Percentiles rank a stretch among this genome's conserved stretches.
phyloP scores from a whole-genome alignment of 805 yeast species.

The Metschnikowia henanensis region DNA sequence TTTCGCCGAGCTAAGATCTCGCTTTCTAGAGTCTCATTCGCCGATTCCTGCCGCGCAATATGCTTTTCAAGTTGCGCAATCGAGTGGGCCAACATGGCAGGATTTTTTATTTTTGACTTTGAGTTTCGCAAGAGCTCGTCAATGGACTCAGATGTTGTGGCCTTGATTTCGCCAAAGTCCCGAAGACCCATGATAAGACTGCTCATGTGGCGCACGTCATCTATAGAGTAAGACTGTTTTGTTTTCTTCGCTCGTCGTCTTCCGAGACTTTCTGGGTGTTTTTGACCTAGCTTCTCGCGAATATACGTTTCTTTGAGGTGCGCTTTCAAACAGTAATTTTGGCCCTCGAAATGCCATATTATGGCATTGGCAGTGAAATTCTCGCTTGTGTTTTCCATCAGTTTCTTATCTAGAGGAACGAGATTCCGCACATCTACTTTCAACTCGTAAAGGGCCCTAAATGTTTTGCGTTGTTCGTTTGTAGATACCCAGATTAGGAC shows the following conservation, averaged over 20 bases:
- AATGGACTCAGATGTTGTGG: constrained; percentile 23
- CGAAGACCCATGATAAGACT: constrained; percentile 17
- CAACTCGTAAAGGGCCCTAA: constrained; percentile 4
- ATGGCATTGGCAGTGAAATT: constrained; percentile 12
- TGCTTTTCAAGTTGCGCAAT: constrained; percentile 7
- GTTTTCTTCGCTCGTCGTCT: background rate
- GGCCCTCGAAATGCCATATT: constrained; percentile 14
- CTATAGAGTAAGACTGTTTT: constrained; percentile 14
- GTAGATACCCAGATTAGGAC: constrained; percentile 11
- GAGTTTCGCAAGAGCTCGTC: constrained; percentile 11
- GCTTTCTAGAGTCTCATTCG: constrained; percentile 26
- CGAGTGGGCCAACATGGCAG: background rate
- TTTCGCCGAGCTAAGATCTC: constrained; percentile 25
- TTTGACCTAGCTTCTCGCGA: background rate
- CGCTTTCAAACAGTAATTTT: constrained; percentile 7
- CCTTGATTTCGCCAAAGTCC: constrained; percentile 30
- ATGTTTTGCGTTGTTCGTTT: background rate
- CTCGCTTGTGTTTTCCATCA: background rate
- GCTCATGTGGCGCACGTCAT: constrained; percentile 16
- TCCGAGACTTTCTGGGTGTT: background rate
- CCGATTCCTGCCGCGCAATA: constrained; percentile 21
- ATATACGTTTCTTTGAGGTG: constrained; percentile 1
- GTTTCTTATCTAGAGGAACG: background rate
- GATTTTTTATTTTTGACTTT: background rate
- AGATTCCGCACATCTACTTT: constrained; percentile 12